These are phyloP conservation scores for Boletus speciosus DNA, from an alignment of 768 basidiomycete species.

Conservation along the genomic window DNA sequence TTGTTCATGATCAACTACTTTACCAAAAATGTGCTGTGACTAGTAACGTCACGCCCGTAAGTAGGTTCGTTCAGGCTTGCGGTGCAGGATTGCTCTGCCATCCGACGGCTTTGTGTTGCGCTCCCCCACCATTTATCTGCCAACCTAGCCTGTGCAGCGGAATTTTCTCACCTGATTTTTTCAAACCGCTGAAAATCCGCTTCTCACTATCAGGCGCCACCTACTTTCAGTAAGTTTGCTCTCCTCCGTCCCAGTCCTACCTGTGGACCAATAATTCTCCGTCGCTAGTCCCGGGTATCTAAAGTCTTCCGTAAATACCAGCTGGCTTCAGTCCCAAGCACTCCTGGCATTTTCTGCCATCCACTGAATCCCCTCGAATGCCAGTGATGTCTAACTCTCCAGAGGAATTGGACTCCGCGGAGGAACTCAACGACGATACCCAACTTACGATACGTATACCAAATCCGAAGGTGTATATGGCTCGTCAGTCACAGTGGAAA, in stretches of 20 bases:
- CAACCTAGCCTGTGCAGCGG: constrained; percentile 2
- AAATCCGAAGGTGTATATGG: constrained; percentile 63
- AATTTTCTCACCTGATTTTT: constrained; percentile 12
- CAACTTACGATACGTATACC: constrained; percentile 65
- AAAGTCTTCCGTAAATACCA: constrained; percentile 6
- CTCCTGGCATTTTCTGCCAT: constrained; percentile 17
- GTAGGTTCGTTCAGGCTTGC: constrained; percentile 33
- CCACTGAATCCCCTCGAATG: constrained; percentile 8
- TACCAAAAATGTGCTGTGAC: constrained; percentile 33
- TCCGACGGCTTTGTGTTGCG: constrained; percentile 18
- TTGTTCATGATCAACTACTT: constrained; percentile 28
- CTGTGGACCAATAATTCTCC: constrained; percentile 9
- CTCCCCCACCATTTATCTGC: constrained; percentile 8
- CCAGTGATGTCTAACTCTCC: constrained; percentile 34
- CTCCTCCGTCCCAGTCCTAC: constrained; percentile 4
- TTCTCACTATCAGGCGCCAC: constrained; percentile 1
- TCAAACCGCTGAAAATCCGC: constrained; percentile 7
- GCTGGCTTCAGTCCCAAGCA: background rate
- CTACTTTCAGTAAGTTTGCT: constrained; percentile 15
- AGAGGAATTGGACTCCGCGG: constrained; percentile 38
- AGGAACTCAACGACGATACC: constrained; percentile 44
- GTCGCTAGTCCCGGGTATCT: constrained; percentile 4
- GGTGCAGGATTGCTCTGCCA: constrained; percentile 27
- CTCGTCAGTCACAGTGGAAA: constrained; percentile 70
- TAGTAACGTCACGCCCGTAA: constrained; percentile 36